Evolutionary conservation across 495 filamentous ascomycete species (phyloP).

Genomic region (Chaetomium fimeti): DNA sequence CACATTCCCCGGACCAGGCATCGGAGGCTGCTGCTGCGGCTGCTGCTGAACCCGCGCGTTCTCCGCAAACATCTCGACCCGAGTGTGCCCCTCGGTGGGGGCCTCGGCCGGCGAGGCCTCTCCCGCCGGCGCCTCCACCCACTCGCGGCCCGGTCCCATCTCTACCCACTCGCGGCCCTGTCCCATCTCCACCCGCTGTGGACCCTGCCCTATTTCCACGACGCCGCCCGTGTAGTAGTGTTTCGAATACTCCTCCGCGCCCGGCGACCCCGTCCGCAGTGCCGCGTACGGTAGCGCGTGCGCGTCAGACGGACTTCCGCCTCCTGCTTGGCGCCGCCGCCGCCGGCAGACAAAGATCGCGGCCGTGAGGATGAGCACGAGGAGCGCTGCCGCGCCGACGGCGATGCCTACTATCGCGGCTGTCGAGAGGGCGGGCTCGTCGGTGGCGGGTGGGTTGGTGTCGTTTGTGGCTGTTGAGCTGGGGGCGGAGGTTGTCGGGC

Average conservation of each 20-base stretch:
- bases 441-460: neutral
- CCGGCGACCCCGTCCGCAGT: no score
- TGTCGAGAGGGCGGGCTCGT: conserved; percentile 9
- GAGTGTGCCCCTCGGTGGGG: neutral
- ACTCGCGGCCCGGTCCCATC: neutral
- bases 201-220: neutral
- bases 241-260: neutral
- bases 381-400: conserved; percentile 19
- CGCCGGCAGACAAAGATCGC: conserved; percentile 23
- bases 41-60: neutral
- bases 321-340: no score
- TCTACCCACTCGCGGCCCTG: neutral
- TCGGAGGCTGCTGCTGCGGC: neutral
- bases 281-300: neutral
- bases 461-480: neutral
- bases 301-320: no score
- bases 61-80: conserved; percentile 8
- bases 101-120: neutral
- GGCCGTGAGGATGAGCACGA: conserved; percentile 19
- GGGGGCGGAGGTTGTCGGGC: neutral
- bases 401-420: conserved; percentile 29
- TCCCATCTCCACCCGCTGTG: neutral
- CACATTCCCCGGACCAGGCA: neutral
- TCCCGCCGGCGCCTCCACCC: neutral
- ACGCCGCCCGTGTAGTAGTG: neutral